Percentiles rank a stretch among this genome's conserved stretches.
These are phyloP conservation scores for Colletotrichum sp. DNA, from an alignment of 2,329 filamentous ascomycete genomes.

Conservation along the genomic window DNA sequence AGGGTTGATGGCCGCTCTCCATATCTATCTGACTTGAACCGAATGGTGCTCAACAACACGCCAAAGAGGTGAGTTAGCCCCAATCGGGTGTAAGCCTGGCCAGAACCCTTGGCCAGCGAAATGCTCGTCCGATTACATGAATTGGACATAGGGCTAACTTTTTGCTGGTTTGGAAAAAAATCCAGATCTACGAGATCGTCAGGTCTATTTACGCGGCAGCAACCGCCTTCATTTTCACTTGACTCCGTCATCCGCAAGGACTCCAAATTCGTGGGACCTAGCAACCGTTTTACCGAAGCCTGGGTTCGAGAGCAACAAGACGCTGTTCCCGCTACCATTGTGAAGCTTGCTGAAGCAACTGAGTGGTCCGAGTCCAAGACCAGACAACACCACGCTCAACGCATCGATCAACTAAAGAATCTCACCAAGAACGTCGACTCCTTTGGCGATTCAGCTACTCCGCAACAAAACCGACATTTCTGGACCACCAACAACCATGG, in stretches of 20 bases:
- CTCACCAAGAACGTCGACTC: conserved; percentile 13
- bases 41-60: conserved; percentile 22
- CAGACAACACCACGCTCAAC: conserved; percentile 6
- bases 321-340: conserved; percentile 11
- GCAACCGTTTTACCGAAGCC: conserved; percentile 15
- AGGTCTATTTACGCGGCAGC: conserved; percentile 16
- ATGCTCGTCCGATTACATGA: neutral
- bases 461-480: neutral
- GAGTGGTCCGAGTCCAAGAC: conserved; percentile 9
- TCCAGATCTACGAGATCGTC: conserved; percentile 20
- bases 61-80: conserved; percentile 18
- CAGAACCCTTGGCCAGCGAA: neutral
- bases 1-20: conserved; percentile 17
- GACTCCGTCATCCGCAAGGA: conserved; percentile 13
- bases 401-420: conserved; percentile 10
- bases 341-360: conserved; percentile 9
- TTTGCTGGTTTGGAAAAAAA: neutral
- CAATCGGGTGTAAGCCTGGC: neutral
- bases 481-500: conserved; percentile 4
- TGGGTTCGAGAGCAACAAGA: conserved; percentile 19
- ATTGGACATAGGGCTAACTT: neutral
- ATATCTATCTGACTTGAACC: conserved; percentile 20
- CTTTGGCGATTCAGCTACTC: neutral
- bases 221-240: conserved; percentile 14
- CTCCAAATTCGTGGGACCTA: conserved; percentile 8